Base-by-base conservation (phyloP, 495 filamentous ascomycete genomes). In the Terfezia boudieri region DNA sequence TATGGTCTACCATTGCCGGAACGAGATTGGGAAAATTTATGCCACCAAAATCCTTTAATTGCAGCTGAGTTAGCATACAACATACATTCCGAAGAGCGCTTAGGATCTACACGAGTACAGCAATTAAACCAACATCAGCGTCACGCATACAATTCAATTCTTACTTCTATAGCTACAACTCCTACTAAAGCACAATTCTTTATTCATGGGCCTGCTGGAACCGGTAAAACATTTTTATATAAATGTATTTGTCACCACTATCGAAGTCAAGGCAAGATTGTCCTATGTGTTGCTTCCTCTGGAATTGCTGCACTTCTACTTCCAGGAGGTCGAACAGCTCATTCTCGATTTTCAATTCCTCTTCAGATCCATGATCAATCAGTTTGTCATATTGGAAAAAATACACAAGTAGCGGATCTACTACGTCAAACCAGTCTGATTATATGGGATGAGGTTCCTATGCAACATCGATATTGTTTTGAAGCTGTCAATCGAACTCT, bases 211-310 rank as follows among this genome's bases (percentile, higher is more conserved):
- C 54, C 53, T 4, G 52, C 50, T 2, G 51, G 51, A 2, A 60
- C 52, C 2, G 52, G 55, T 32, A 61, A 61, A 53, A 61, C 52
- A 11, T 61, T 60, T 43, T 49, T 62, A 11, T 57, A 62, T 50
- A 57, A 55, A 48, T 49, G 36, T 8, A 32, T 62, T 7, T 59
- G 32, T 37, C 16, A 59, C 32, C 51, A 57, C 37, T 61, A 50
- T 52, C 49, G 41, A 35, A 37, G 10, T 12, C 37, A 54, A 48
- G 57, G 54, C 8, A 60, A 60, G 17, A 57, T 50, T 36, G 58
- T 62, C n/a, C 54, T 62, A 26, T 62, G 43, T 49, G 49, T 60
- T 41, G 58, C 52, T 38, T 60, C 51, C 55, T 60, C 51, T 10
- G 50, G 58, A 46, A 62, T 62, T 55, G 41, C 52, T 23, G 37